These are phyloP conservation scores for Polyporus arcularius DNA, from an alignment of 768 basidiomycete genomes.

Conservation along the genomic window DNA sequence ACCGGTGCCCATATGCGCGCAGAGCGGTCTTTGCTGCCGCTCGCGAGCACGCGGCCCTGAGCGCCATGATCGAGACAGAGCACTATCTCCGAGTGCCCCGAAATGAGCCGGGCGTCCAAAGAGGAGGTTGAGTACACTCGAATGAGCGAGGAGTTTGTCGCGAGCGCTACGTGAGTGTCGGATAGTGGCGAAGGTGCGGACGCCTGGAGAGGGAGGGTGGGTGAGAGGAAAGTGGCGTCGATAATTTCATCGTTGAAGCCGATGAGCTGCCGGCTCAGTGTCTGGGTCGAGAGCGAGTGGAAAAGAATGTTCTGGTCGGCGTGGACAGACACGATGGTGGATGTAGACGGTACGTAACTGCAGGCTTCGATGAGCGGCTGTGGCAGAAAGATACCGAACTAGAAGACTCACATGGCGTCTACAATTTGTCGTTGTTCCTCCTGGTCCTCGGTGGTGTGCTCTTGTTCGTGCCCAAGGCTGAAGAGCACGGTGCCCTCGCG, in stretches of 20 bases:
- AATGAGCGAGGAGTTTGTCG: conserved; percentile 96
- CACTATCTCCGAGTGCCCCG: conserved; percentile 91
- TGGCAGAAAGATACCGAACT: neutral
- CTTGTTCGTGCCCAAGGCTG: conserved; percentile 53
- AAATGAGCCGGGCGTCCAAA: conserved; percentile 82
- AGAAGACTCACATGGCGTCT: conserved; percentile 69
- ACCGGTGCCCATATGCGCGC: conserved; percentile 77
- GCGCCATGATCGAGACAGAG: conserved; percentile 74
- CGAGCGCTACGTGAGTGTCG: conserved; percentile 85
- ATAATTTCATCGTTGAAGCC: conserved; percentile 99
- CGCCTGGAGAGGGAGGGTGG: conserved; percentile 28
- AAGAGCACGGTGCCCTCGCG: conserved; percentile 62
- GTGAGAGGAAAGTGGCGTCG: conserved; percentile 77
- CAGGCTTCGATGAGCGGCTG: neutral
- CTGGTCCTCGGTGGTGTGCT: conserved; percentile 49
- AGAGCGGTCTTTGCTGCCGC: conserved; percentile 90
- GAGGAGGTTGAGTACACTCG: conserved; percentile 79
- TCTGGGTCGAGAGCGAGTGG: conserved; percentile 71
- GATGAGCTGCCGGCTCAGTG: conserved; percentile 78
- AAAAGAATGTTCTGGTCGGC: conserved; percentile 97
- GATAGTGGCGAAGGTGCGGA: conserved; percentile 22
- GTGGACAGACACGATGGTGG: conserved; percentile 79
- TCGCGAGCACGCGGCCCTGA: conserved; percentile 75
- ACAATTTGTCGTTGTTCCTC: conserved; percentile 87
- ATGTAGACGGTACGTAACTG: conserved; percentile 69